Base-by-base conservation (phyloP, 768 basidiomycete species). In the Fistulinella prunicolor region DNA sequence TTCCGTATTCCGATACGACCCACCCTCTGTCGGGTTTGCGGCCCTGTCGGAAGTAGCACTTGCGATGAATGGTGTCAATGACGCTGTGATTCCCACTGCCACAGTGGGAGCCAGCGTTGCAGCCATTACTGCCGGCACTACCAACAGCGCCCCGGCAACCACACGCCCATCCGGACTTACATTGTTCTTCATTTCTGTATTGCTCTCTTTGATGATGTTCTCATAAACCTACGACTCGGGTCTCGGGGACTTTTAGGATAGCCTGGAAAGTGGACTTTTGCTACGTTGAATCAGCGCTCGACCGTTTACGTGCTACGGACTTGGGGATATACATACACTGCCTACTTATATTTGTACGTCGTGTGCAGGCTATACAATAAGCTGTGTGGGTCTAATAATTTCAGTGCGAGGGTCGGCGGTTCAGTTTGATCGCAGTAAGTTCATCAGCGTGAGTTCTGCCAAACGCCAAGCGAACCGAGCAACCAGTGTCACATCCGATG, bases 21-120 rank as follows among this genome's bases (percentile, higher is more conserved):
- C 79, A 1, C 68, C 79, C 3, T 67, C 73, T 3, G 75, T 81
- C 9, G 79, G 79, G 5, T 79, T 81, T 55, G 79, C 79, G 16
- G 56, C 59, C 3, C 64, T 79, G 23, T 72, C 77, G 5, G 45
- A 53, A 4, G 48, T 49, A 9, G 65, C 57, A 23, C 54, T 65
- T 4, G 52, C 53, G 7, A 55, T 56, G 60, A 65, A 65, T 24
- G 64, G 65, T 4, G 24, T 42, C n/a, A 29, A 50, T 42, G 60
- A 32, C 13, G 30, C 50, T 22, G 24, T 32, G 8, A 41, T 67
- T 3, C 63, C 63, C 14, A 57, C 43, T 4, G 51, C 51, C 13
- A 64, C 62, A 3, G 19, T 67, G 19, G 63, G 63, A 23, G 41
- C 54, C 1, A 49, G n/a, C 14, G 38, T 30, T 21, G 53, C 55